Evolutionary conservation across 2,329 filamentous ascomycete species (phyloP).

Genomic region (Trichoderma guizhouense): DNA sequence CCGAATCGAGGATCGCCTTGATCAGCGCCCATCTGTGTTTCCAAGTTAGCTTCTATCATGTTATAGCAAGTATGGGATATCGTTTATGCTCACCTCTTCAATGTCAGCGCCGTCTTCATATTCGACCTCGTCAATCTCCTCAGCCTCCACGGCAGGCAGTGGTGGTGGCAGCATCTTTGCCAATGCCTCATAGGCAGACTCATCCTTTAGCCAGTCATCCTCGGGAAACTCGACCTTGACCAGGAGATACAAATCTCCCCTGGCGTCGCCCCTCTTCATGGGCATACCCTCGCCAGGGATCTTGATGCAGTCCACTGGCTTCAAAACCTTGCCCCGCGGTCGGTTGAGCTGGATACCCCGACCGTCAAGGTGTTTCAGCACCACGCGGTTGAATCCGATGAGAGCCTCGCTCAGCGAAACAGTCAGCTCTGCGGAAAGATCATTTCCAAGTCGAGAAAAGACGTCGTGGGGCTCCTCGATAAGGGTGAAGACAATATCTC

Average conservation of each 20-base stretch:
- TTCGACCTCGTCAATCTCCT: conserved; percentile 81
- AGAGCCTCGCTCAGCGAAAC: conserved; percentile 82
- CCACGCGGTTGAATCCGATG: conserved; percentile 83
- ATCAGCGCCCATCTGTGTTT: conserved; percentile 64
- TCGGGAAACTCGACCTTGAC: conserved; percentile 88
- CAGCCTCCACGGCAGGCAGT: conserved; percentile 58
- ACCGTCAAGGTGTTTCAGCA: conserved; percentile 89
- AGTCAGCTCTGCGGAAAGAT: conserved; percentile 77
- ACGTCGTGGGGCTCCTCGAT: conserved; percentile 75
- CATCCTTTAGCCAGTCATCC: conserved; percentile 74
- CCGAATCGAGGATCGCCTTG: conserved; percentile 65
- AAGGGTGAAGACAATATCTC: conserved; percentile 88
- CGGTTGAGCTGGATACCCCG: conserved; percentile 81
- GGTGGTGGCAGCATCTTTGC: conserved; percentile 71
- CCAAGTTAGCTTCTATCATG: not conserved
- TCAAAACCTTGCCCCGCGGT: conserved; percentile 75
- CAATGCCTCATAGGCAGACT: conserved; percentile 67
- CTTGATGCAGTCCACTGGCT: conserved; percentile 81
- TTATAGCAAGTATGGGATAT: not conserved
- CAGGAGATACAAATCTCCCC: conserved; percentile 82
- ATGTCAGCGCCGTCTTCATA: conserved; percentile 81
- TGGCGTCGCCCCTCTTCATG: conserved; percentile 75
- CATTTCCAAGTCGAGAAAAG: conserved; percentile 79
- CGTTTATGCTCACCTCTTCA: conserved; percentile 58
- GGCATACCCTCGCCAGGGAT: conserved; percentile 93